Base-by-base conservation (phyloP, 2,329 filamentous ascomycete genomes). In the Pestalotiopsis sp. region DNA sequence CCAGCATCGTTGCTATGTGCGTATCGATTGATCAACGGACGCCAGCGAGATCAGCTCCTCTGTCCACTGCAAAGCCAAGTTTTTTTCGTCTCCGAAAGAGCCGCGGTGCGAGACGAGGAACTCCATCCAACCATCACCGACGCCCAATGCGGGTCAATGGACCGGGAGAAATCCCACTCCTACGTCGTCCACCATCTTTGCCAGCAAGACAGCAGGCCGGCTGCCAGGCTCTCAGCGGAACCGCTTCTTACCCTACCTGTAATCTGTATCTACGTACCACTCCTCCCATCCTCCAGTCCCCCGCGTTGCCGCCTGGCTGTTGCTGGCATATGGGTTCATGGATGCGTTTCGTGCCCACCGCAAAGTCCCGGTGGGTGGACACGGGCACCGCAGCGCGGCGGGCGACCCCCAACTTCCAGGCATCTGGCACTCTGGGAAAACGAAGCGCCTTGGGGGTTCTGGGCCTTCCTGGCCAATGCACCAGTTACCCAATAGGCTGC, bases 71-170 rank as follows among this genome's bases (percentile, higher is more conserved):
- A 39, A 61, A 61, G 36, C 14, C 58, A 61, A 31, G 58, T 61
- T 31, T 61, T 14, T 14, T 17, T 61, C 27, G 58, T 17, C 58
- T 61, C 36, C 58, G 14, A 52, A 52, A 52, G 45, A 52, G 45
- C 45, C 45, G 45, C 45, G 45, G 45, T 52, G 45, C 45, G 58
- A 60, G 31, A 60, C 25, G 58, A 27, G 58, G 58, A 60, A 31
- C 20, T 23, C 58, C 25, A 59, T 27, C 31, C 25, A 25, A 11
- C 14, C 57, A 36, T 31, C 58, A 60, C 58, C 31, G 58, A 31
- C 58, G 58, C n/a, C 58, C 58, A 60, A 60, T 31, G 25, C 58
- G 58, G 58, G 25, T 38, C 58, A 56, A 60, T 31, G 58, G 25
- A 31, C 25, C 58, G 58, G 31, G n/a, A 27, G 58, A 60, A 38